phyloP scores from a whole-genome alignment of 1,139 yeast genomes.

The Ogataea hybrid region DNA sequence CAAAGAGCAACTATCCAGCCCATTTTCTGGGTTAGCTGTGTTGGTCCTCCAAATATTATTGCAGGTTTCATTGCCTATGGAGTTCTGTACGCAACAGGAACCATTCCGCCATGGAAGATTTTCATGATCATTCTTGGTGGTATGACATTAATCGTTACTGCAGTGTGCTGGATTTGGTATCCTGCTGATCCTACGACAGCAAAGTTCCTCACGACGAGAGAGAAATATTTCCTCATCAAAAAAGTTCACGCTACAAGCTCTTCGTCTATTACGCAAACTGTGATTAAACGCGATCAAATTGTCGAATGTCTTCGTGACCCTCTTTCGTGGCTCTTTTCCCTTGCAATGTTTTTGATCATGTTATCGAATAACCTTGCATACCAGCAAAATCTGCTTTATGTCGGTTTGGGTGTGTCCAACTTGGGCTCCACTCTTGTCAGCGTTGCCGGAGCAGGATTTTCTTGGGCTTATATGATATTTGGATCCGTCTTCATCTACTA shows the following conservation, averaged over 20 bases:
- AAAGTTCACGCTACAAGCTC: too few species aligned
- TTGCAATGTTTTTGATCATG: constrained; percentile 33
- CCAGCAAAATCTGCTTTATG: constrained; percentile 38
- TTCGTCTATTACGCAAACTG: constrained; percentile 45
- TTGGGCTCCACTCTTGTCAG: constrained; percentile 30
- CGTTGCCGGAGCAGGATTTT: constrained; percentile 28
- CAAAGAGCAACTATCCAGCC: constrained; percentile 34
- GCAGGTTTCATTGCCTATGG: constrained; percentile 37
- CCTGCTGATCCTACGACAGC: too few species aligned
- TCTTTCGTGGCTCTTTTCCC: constrained; percentile 40
- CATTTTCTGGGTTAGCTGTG: constrained; percentile 34
- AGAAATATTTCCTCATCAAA: too few species aligned
- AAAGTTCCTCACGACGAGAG: too few species aligned
- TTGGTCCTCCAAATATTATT: constrained; percentile 33
- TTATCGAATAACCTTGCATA: constrained; percentile 39
- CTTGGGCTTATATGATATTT: constrained; percentile 31
- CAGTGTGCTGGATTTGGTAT: too few species aligned
- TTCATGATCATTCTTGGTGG: too few species aligned
- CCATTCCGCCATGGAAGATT: too few species aligned
- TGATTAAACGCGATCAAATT: constrained; percentile 41
- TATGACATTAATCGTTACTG: too few species aligned
- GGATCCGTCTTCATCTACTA: constrained; percentile 8
- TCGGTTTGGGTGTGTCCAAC: constrained; percentile 33
- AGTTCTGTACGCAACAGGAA: constrained; percentile 22
- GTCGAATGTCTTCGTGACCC: constrained; percentile 43